phyloP scores from a whole-genome alignment of 495 filamentous ascomycete genomes.

The Tuber calosporum region DNA sequence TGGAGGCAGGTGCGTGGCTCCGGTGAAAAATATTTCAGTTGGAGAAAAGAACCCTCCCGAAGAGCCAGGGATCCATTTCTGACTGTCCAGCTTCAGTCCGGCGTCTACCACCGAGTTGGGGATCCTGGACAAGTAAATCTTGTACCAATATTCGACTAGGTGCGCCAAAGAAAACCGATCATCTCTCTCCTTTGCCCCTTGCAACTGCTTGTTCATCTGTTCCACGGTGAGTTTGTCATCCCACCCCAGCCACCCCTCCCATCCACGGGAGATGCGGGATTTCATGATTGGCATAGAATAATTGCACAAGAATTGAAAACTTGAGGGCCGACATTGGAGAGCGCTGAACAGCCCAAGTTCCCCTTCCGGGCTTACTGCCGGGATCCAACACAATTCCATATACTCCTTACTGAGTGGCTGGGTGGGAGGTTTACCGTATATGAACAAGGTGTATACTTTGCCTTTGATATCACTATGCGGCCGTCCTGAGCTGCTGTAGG shows the following conservation, averaged over 20 bases:
- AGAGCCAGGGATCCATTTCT: constrained; percentile 31
- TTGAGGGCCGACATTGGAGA: constrained; percentile 24
- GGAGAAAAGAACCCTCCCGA: constrained; percentile 15
- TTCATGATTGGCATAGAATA: constrained; percentile 34
- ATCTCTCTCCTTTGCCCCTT: constrained; percentile 9
- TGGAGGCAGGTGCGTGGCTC: constrained; percentile 15
- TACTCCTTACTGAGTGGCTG: constrained; percentile 9
- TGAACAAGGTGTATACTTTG: constrained; percentile 16
- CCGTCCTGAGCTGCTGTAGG: constrained; percentile 17
- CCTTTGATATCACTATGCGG: constrained; percentile 2
- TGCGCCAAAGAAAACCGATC: not conserved
- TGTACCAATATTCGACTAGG: constrained; percentile 1
- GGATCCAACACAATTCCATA: constrained; percentile 26
- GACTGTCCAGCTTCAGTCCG: constrained; percentile 9
- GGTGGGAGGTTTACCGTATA: not conserved
- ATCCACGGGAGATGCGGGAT: not conserved
- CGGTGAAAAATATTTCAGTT: constrained; percentile 24
- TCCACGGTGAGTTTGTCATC: constrained; percentile 4
- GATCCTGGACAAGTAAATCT: not conserved
- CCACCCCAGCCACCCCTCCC: constrained; percentile 27
- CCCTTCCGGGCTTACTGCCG: constrained; percentile 8
- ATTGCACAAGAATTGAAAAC: not conserved
- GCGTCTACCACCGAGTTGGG: not conserved
- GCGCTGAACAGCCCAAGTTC: constrained; percentile 22
- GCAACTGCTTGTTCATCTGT: constrained; percentile 11